Percentiles rank a stretch among this genome's conserved stretches.
phyloP scores from a whole-genome alignment of 306 rosid species.

The Glycine tomentella region DNA sequence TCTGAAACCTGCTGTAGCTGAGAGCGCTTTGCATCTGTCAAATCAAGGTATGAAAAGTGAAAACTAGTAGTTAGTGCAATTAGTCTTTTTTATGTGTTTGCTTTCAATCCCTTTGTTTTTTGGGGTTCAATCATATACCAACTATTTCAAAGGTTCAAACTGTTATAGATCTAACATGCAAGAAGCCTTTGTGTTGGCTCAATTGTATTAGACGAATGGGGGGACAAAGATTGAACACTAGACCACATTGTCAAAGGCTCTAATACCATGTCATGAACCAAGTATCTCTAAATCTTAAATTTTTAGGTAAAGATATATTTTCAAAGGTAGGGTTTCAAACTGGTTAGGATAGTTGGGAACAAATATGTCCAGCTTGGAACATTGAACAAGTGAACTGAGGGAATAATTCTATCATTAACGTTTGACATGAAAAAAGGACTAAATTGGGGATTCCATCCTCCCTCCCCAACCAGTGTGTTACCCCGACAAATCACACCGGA shows the following conservation, averaged over 20 bases:
- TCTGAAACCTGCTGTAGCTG: constrained; percentile 49
- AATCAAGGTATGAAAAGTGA: constrained; percentile 64
- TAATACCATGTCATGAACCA: background rate
- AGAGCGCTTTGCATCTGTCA: constrained; percentile 49
- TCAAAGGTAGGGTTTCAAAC: background rate
- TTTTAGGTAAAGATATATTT: background rate
- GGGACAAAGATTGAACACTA: background rate
- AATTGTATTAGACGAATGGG: background rate
- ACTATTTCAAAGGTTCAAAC: background rate
- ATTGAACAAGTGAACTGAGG: background rate
- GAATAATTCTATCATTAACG: too few relatives aligned
- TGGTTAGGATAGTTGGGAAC: background rate
- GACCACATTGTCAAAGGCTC: background rate
- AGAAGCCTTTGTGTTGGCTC: background rate
- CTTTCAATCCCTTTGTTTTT: constrained; percentile 24
- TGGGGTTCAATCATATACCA: background rate
- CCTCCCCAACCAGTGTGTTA: too few relatives aligned
- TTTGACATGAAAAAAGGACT: too few relatives aligned
- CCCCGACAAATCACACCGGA: too few relatives aligned
- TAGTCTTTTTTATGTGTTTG: constrained; percentile 6
- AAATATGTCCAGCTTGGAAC: background rate
- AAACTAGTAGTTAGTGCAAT: constrained; percentile 17
- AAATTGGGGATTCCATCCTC: too few relatives aligned
- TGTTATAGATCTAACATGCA: constrained; percentile 3
- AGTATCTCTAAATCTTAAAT: background rate